phyloP scores from a whole-genome alignment of 2,329 filamentous ascomycete species.

The Aschersonia sp. region DNA sequence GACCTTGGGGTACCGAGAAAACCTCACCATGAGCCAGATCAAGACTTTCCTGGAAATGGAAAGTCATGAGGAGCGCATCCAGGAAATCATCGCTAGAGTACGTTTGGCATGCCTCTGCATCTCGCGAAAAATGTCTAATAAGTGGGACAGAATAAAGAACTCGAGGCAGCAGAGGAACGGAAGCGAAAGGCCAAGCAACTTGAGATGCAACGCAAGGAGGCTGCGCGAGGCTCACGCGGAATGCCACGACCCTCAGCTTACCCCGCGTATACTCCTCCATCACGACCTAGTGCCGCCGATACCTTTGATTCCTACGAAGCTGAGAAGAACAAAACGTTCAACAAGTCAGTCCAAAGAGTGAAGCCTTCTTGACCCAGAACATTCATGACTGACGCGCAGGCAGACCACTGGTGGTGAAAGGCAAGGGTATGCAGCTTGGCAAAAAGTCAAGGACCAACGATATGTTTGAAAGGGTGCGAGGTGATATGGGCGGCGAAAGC shows the following conservation, averaged over 20 bases:
- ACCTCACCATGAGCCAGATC: conserved; percentile 91
- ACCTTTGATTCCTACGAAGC: conserved; percentile 91
- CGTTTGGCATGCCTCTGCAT: conserved; percentile 8
- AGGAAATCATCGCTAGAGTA: conserved; percentile 91
- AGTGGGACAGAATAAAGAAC: conserved; percentile 71
- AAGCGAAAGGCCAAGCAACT: conserved; percentile 98
- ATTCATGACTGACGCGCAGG: not conserved
- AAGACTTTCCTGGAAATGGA: conserved; percentile 99
- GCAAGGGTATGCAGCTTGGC: conserved; percentile 97
- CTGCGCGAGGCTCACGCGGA: conserved; percentile 59
- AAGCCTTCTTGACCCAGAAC: not conserved
- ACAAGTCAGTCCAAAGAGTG: conserved; percentile 43
- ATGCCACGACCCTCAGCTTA: conserved; percentile 68
- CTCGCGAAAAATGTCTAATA: not conserved
- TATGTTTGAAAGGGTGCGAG: conserved; percentile 91
- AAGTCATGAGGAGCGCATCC: conserved; percentile 95
- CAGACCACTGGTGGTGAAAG: conserved; percentile 55
- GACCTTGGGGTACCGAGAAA: conserved; percentile 89
- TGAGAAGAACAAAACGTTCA: conserved; percentile 85
- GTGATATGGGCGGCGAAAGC: conserved; percentile 75
- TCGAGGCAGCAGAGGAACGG: conserved; percentile 94
- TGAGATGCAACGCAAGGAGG: conserved; percentile 96
- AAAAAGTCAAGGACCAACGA: conserved; percentile 98
- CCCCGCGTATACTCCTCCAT: conserved; percentile 74
- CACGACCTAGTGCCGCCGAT: conserved; percentile 58